A percentile compares a stretch with the other conserved stretches of the same genome.
Conservation (phyloP, 2,329 filamentous ascomycete genomes). For the Eurotiales sp. region DNA sequence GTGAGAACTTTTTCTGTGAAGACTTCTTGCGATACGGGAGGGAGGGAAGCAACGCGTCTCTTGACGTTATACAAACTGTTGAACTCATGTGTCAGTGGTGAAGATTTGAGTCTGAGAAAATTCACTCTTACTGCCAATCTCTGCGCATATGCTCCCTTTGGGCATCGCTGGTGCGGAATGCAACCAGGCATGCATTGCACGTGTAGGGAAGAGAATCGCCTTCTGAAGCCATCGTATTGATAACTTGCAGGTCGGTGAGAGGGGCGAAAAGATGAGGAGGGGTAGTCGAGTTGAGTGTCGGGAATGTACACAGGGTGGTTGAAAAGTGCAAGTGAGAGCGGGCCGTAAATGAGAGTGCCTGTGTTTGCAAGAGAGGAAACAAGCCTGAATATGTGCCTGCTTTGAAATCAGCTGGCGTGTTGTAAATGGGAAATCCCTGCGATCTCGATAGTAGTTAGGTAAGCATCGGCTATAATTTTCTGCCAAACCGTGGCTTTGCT, state of each 20-base stretch:
- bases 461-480: conserved; percentile 10
- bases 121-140: conserved; percentile 98
- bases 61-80: conserved; percentile 89
- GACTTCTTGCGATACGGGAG: conserved; percentile 84
- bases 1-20: conserved; percentile 96
- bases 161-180: conserved; percentile 87
- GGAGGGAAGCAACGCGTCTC: conserved; percentile 82
- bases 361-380: background rate
- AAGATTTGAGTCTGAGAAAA: too few species aligned
- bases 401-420: conserved; percentile 23
- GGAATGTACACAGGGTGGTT: too few species aligned
- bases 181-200: conserved; percentile 97
- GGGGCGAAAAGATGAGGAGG: conserved; percentile 5
- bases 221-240: conserved; percentile 21
- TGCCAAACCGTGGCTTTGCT: conserved; percentile 29
- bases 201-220: conserved; percentile 75
- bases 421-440: background rate
- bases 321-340: background rate
- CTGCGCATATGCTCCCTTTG: conserved; percentile 96
- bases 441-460: conserved; percentile 5
- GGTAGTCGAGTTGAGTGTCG: background rate
- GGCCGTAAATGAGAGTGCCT: background rate
- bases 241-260: conserved; percentile 21
- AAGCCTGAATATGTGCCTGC: conserved; percentile 18
- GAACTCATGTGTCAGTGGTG: too few species aligned